Base-by-base conservation (phyloP, 805 yeast species). In the Tetrapisispora taiwanensis region DNA sequence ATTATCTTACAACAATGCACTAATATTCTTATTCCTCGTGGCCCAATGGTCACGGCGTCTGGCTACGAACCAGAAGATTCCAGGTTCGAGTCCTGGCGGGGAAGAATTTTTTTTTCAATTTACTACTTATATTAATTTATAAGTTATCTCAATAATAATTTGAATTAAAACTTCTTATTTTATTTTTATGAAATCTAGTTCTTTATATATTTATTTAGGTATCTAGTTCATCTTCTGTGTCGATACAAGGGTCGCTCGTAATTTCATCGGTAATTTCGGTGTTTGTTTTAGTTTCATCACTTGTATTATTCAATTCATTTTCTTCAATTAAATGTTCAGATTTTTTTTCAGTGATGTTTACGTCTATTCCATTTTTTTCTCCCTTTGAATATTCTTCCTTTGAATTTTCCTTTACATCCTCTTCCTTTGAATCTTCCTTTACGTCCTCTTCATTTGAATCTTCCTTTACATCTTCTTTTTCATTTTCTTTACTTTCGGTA, bases 1-100 rank as follows among this genome's bases (percentile, higher is more conserved):
- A n/a, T n/a, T n/a, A n/a, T n/a, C n/a, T n/a, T n/a, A n/a, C n/a
- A n/a, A n/a, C n/a, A n/a, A 22, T 22, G 26, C 26, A 22, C 26
- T 8, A n/a, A 35, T 66, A 48, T 64, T 66, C 55, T 69, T 68
- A 72, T 75, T 75, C 80, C 79, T 75, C 80, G 77, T 75, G 80
- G 79, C 80, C 80, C 78, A 75, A 75, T 75, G 80, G 80, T 75
- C 78, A 75, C 75, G 80, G 79, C 79, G 79, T 75, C 78, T 74
- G 80, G 79, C 79, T 75, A 75, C 79, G 79, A 65, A 66, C 69
- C 70, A 63, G 69, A 62, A 66, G 70, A 66, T 67, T 70, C 73
- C 73, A 70, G 74, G 74, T 70, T 70, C 73, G 71, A 70, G 69
- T 70, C 74, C 74, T 70, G 74, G 71, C 70, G 72, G 72, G 72